These are phyloP conservation scores for Claviceps maximensis DNA, from an alignment of 2,329 filamentous ascomycete genomes.

Conservation along the genomic window DNA sequence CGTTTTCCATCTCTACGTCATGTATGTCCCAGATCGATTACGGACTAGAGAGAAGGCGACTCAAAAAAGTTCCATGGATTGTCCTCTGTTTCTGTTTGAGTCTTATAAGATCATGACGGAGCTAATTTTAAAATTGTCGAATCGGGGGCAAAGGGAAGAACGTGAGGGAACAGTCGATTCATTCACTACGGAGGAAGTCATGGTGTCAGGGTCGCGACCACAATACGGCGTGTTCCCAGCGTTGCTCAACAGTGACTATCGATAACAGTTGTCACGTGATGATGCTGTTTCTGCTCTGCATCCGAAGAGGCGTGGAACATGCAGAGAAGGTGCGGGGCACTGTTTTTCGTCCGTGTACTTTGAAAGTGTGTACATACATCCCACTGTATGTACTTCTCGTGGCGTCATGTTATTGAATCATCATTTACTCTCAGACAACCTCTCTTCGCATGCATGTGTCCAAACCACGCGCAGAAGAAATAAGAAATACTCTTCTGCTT, in stretches of 20 bases:
- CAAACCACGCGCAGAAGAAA: no score
- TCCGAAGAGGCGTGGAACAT: slow-evolving; percentile 5
- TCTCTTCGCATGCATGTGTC: no score
- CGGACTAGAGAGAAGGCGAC: slow-evolving; percentile 3
- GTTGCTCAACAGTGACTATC: background rate
- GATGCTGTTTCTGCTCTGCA: no score
- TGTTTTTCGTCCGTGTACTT: slow-evolving; percentile 1
- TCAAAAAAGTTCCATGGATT: background rate
- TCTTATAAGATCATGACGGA: background rate
- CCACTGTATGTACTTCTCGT: no score
- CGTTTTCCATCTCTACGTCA: slow-evolving; percentile 37
- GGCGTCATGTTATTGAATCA: background rate
- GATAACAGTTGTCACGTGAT: slow-evolving; percentile 3
- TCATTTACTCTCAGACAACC: no score
- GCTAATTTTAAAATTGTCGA: no score
- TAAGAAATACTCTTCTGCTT: no score
- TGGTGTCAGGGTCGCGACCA: background rate
- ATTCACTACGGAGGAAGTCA: background rate
- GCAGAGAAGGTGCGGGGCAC: slow-evolving; percentile 3
- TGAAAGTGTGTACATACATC: background rate
- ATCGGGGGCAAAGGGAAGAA: background rate
- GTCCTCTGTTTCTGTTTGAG: background rate
- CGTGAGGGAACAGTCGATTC: background rate
- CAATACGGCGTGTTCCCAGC: background rate
- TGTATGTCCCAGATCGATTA: slow-evolving; percentile 3